Evolutionary conservation across 2,329 filamentous ascomycete species (phyloP).

Genomic region (Claviceps purpurea): DNA sequence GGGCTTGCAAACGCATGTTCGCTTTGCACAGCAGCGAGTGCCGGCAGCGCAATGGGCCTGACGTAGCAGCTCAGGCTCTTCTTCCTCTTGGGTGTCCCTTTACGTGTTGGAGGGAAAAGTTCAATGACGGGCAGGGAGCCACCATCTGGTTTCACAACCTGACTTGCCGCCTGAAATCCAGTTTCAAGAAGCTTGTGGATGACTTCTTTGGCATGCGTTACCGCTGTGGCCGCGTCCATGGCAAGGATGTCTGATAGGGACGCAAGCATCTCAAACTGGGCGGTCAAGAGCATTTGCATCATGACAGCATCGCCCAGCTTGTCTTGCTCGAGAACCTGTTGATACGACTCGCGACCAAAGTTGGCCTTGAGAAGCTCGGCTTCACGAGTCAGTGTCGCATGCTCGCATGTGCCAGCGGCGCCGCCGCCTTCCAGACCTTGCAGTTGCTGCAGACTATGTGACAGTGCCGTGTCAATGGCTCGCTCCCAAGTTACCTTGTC

Average conservation of each 20-base stretch:
- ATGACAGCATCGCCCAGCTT: constrained; percentile 64
- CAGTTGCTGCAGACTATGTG: constrained; percentile 71
- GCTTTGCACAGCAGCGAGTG: constrained; percentile 21
- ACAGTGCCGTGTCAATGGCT: constrained; percentile 72
- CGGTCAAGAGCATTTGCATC: constrained; percentile 71
- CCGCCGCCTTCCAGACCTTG: constrained; percentile 34
- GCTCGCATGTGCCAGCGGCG: constrained; percentile 41
- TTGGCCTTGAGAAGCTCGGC: constrained; percentile 74
- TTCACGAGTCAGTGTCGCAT: constrained; percentile 62
- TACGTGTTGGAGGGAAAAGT: constrained; percentile 54
- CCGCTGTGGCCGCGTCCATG: constrained; percentile 73
- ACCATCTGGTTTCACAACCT: constrained; percentile 80
- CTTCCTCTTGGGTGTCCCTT: constrained; percentile 67
- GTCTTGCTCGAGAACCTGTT: constrained; percentile 71
- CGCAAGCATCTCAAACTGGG: constrained; percentile 83
- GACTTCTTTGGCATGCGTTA: constrained; percentile 63
- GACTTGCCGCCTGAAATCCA: constrained; percentile 60
- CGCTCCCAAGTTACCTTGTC: constrained; percentile 78
- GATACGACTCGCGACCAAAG: constrained; percentile 67
- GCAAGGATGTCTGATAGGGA: constrained; percentile 69
- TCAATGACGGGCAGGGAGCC: constrained; percentile 46
- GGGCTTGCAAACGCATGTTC: constrained; percentile 31
- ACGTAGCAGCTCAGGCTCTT: constrained; percentile 30
- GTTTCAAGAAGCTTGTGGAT: constrained; percentile 66
- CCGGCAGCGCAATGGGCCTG: constrained; percentile 32